phyloP scores from a whole-genome alignment of 202 grass and related monocot genomes.

The Cymbopogon flexuosus region DNA sequence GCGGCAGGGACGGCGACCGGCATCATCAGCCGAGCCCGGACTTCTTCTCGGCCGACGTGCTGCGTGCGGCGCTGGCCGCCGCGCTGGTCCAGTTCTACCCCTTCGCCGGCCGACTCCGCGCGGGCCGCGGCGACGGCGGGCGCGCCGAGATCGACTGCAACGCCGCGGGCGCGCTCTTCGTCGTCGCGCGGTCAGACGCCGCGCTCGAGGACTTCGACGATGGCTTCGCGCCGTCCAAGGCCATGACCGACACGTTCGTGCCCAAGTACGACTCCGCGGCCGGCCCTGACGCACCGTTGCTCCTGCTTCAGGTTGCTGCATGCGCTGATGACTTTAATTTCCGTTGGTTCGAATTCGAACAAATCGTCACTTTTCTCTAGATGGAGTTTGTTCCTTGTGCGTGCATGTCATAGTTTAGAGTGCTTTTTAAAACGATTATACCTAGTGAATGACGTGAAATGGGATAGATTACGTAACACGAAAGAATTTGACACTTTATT shows the following conservation, averaged over 20 bases:
- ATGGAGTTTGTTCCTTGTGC: not conserved
- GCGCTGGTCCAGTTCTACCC: conserved; percentile 65
- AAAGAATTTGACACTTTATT: not conserved
- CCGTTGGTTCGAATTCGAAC: too few species aligned
- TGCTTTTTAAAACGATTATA: not conserved
- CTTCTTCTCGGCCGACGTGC: conserved; percentile 42
- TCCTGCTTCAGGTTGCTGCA: conserved; percentile 53
- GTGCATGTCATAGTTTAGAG: not conserved
- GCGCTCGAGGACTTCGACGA: conserved; percentile 48
- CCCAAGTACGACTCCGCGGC: conserved; percentile 18
- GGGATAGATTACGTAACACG: not conserved
- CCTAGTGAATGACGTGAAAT: not conserved
- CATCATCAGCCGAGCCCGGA: not conserved
- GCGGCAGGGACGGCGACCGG: not conserved
- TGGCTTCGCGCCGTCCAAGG: conserved; percentile 44
- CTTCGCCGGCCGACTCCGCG: conserved; percentile 49
- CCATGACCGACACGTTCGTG: conserved; percentile 47
- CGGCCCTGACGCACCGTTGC: conserved; percentile 12
- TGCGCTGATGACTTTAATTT: not conserved
- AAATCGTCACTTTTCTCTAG: not conserved
- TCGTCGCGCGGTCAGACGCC: conserved; percentile 32
- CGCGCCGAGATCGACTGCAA: conserved; percentile 51
- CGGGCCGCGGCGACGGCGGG: not conserved
- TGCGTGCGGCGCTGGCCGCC: conserved; percentile 39
- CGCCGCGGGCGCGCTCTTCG: conserved; percentile 51